Evolutionary conservation across 2,329 filamentous ascomycete species (phyloP), one percentile per base, ranked within the genome.

Genomic region (Paramyrothecium roridum): DNA sequence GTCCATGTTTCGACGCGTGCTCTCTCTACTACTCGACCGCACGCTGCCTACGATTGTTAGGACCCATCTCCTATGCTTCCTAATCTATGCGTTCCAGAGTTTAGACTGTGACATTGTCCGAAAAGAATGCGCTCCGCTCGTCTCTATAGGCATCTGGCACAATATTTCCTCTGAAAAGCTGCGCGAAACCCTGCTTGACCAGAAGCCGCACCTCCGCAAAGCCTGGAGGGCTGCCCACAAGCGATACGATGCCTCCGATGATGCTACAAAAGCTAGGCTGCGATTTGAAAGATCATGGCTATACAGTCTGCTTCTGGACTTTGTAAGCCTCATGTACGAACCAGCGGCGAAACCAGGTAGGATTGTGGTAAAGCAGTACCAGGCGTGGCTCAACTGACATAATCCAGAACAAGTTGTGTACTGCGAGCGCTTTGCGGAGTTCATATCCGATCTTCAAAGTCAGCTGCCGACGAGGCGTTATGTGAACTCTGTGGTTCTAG

Each of bases 71-170:
- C 78, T 99, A 21, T 89, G 85, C 22, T 98, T 98, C 72, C 81
- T 98, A 59, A 96, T 96, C 52, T 85, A 88, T 61, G 90, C 93
- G 37, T 99, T 97, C 69, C 93, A 98, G 71, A 97, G 92, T 49
- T 80, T 99, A 33, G 96, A 99, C 70, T 93, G 87, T 68, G 83
- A 84, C 40, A 83, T 96, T 54, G 90, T 99, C 51, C 87, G 95
- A 59, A 98, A 97, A 71, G 95, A 99, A 77, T 98, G 95, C 72
- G 95, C 93, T 8, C 91, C 96, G 2, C 78, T 99, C 52, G 93
- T 99, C 20, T 95, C 92, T 13, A 96, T 99, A 64, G 88, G 90
- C 1, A 91, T 95, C 64, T 99, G 95, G 95, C 91, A 98, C 66
- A 96, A 96, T 67, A 76, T 99, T 40, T 89, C 90, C 30, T 89